Percentiles rank a stretch among this genome's conserved stretches.
Conservation (phyloP, 805 yeast species). For the Metschnikowia matae region DNA sequence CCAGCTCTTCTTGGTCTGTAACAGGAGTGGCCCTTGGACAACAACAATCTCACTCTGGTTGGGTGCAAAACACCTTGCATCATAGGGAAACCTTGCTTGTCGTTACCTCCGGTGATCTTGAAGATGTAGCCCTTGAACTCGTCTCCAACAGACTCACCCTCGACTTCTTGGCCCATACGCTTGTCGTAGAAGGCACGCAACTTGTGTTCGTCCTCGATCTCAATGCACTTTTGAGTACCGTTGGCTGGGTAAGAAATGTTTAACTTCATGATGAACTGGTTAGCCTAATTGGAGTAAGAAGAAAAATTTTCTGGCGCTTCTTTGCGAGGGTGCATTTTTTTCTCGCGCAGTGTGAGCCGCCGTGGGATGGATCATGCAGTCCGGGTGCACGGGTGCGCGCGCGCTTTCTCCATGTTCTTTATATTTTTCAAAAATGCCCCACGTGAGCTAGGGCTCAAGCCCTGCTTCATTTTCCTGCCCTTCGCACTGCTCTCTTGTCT, state of each 20-base stretch:
- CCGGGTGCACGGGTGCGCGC: slow-evolving; percentile 4
- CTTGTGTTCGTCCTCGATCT: slow-evolving; percentile 98
- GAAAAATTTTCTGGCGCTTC: slow-evolving; percentile 19
- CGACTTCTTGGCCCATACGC: slow-evolving; percentile 99
- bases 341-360: slow-evolving; percentile 6
- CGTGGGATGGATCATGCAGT: slow-evolving; percentile 7
- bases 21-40: slow-evolving; percentile 93
- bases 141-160: slow-evolving; percentile 96
- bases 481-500: background rate
- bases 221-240: slow-evolving; percentile 98
- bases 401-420: background rate
- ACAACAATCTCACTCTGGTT: slow-evolving; percentile 96
- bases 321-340: slow-evolving; percentile 13
- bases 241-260: slow-evolving; percentile 99
- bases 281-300: slow-evolving; percentile 26
- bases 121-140: slow-evolving; percentile 99
- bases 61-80: slow-evolving; percentile 99
- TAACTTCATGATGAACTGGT: slow-evolving; percentile 58
- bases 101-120: slow-evolving; percentile 99
- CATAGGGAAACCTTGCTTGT: slow-evolving; percentile 99
- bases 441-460: slow-evolving; percentile 18
- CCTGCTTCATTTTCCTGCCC: slow-evolving; percentile 1
- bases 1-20: slow-evolving; percentile 99
- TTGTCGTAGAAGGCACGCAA: slow-evolving; percentile 97
- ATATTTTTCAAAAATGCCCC: background rate